These are phyloP conservation scores for Xylariaceae sp. DNA, from an alignment of 2,329 filamentous ascomycete genomes.

Conservation along the genomic window DNA sequence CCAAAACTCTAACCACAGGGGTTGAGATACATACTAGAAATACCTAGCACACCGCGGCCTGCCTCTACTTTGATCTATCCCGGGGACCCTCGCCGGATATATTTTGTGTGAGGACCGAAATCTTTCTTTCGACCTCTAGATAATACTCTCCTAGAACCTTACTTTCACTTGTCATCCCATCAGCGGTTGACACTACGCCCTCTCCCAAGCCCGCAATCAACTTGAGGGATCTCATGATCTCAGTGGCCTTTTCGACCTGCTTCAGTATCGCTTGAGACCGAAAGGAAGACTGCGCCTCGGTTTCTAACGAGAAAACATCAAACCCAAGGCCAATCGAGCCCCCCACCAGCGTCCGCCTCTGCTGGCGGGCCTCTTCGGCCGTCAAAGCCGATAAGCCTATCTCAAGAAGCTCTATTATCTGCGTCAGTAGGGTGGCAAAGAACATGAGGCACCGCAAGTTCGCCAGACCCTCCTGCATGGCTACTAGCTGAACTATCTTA, in stretches of 20 bases:
- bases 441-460: slow-evolving; percentile 12
- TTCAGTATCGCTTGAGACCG: background rate
- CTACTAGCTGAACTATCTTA: slow-evolving; percentile 5
- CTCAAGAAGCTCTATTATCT: slow-evolving; percentile 12
- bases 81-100: no score
- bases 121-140: no score
- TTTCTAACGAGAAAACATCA: slow-evolving; percentile 1
- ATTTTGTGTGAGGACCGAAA: no score
- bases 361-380: background rate
- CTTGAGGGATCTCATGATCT: no score
- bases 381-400: slow-evolving; percentile 1
- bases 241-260: background rate
- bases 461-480: slow-evolving; percentile 1
- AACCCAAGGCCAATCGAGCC: background rate
- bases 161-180: no score
- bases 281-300: slow-evolving; percentile 2
- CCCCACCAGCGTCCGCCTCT: background rate
- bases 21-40: no score
- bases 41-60: no score
- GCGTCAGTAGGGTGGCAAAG: slow-evolving; percentile 11
- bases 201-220: no score
- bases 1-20: no score
- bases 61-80: no score
- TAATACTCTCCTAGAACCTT: no score
- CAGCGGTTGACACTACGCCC: no score